These are phyloP conservation scores for Physcia stellaris DNA, from an alignment of 495 filamentous ascomycete species.

Conservation along the genomic window DNA sequence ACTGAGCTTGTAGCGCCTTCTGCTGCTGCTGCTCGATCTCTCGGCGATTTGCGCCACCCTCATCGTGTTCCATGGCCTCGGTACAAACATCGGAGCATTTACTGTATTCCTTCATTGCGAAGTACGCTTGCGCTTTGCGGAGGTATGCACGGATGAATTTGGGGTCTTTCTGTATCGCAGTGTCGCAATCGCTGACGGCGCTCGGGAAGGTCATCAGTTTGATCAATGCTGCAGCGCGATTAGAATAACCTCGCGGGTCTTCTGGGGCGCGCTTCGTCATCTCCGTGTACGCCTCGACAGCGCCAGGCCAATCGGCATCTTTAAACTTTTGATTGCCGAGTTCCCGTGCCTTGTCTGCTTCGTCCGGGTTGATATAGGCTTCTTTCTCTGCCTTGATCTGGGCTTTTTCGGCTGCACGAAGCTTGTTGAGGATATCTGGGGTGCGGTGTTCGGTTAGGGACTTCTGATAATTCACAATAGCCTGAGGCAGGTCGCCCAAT, in stretches of 20 bases:
- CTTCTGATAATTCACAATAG: slow-evolving; percentile 83
- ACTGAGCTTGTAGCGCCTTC: slow-evolving; percentile 89
- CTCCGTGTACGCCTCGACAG: slow-evolving; percentile 89
- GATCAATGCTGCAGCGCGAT: slow-evolving; percentile 91
- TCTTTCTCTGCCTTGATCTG: slow-evolving; percentile 65
- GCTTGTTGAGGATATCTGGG: slow-evolving; percentile 82
- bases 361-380: slow-evolving; percentile 75
- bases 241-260: slow-evolving; percentile 90
- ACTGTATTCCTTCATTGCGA: slow-evolving; percentile 95
- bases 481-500: slow-evolving; percentile 60
- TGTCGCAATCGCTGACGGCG: slow-evolving; percentile 85
- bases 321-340: slow-evolving; percentile 94
- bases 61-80: slow-evolving; percentile 67
- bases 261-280: slow-evolving; percentile 93
- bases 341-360: slow-evolving; percentile 92
- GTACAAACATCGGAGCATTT: slow-evolving; percentile 81
- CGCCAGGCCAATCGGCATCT: slow-evolving; percentile 88
- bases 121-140: slow-evolving; percentile 82
- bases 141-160: slow-evolving; percentile 94
- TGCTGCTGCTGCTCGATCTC: slow-evolving; percentile 92
- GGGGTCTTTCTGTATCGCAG: slow-evolving; percentile 76
- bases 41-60: slow-evolving; percentile 55
- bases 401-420: slow-evolving; percentile 83
- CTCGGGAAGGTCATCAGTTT: slow-evolving; percentile 92
- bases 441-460: slow-evolving; percentile 94